Conservation (phyloP, 352 stramenopile species). For the Peronospora belbahrii region DNA sequence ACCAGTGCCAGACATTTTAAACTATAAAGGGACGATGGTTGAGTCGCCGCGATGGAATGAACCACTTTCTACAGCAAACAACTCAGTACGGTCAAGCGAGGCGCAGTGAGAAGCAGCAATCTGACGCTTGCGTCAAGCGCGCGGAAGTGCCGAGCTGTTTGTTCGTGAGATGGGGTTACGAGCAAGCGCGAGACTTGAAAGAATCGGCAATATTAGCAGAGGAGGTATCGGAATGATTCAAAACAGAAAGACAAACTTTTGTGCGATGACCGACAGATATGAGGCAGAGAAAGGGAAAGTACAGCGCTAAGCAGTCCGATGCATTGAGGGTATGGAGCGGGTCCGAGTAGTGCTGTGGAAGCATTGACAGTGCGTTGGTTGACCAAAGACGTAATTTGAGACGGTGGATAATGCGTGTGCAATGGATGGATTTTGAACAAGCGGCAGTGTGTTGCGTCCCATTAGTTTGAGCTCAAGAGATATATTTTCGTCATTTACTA, state of each 20-base stretch:
- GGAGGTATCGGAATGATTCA: conserved; percentile 26
- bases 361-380: conserved; percentile 20
- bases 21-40: conserved; percentile 36
- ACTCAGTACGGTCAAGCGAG: conserved; percentile 11
- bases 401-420: conserved; percentile 29
- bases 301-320: background rate
- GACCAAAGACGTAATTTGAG: conserved; percentile 22
- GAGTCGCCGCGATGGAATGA: conserved; percentile 20
- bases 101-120: conserved; percentile 13
- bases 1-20: conserved; percentile 86
- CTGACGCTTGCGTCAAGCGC: conserved; percentile 18
- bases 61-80: conserved; percentile 5
- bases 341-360: conserved; percentile 4
- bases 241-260: conserved; percentile 28
- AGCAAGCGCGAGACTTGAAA: conserved; percentile 23
- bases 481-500: too few relatives aligned
- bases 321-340: background rate
- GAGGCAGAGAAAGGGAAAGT: conserved; percentile 20
- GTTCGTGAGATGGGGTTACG: conserved; percentile 7
- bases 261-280: conserved; percentile 26
- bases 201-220: conserved; percentile 11
- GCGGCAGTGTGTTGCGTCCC: conserved; percentile 12
- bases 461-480: too few relatives aligned
- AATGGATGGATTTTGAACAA: conserved; percentile 31
- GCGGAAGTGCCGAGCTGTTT: conserved; percentile 1